Base-by-base conservation (phyloP, 208 protist genomes). In the Willaertia magna region DNA sequence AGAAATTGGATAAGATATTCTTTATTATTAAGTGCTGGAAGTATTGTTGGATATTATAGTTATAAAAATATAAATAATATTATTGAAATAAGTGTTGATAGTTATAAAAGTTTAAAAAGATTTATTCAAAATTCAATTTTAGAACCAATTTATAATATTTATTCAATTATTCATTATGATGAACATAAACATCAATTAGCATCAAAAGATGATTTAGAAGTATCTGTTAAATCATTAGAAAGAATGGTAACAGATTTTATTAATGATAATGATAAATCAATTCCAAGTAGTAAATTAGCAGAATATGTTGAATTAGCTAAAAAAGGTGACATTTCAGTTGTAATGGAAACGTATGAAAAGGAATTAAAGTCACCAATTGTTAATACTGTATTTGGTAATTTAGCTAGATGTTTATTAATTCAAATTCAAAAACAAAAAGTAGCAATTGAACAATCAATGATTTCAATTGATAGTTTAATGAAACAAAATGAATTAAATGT, bases 371-470 rank as follows among this genome's bases (percentile, higher is more conserved):
- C 12, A 22, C 82, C 82, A 39, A 7, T 85, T 1, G 14, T 11
- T 11, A 85, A 85, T 78, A 43, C 46, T 30, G 0, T 78, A 9
- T 85, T 85, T 85, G 82, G 82, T 30, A 42, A 46, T 61, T 1
- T 85, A 2, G 61, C 82, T 39, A n/a, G 47, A 26, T 7, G 12
- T 11, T 40, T 85, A 18, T 39, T 85, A 47, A 61, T 85, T 78
- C 82, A 85, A 51, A 18, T 85, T 43, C 82, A 85, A 18, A 85
- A 85, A 26, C 82, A 85, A 51, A 85, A 61, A 43, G 26, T 85
- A 43, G 82, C 18, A 18, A 9, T 85, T 9, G 82, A 85, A 40
- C 43, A 42, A 85, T 34, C 82, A 20, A 52, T 85, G 82, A 20
- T 85, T n/a, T 12, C 9, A 6, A 79, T 85, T 6, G 82, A 85